These are phyloP conservation scores for Penicillium sp. DNA, from an alignment of 2,329 filamentous ascomycete species.

Conservation along the genomic window DNA sequence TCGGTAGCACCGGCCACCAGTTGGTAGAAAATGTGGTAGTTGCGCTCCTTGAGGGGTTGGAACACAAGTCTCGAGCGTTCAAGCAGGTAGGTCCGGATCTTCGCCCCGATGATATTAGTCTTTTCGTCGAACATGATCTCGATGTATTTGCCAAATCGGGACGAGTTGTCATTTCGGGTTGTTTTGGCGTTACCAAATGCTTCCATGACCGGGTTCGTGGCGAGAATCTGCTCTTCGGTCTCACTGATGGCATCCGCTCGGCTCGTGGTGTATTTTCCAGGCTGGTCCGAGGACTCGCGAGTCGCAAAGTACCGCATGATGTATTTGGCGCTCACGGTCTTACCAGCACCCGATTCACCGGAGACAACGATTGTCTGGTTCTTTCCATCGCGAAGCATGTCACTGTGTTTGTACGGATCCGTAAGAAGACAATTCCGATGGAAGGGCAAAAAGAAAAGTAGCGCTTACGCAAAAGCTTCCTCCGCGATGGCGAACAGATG, in stretches of 20 bases:
- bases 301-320: constrained; percentile 99
- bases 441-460: background rate
- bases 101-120: constrained; percentile 95
- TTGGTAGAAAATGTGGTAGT: constrained; percentile 99
- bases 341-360: constrained; percentile 96
- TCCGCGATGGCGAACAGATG: constrained; percentile 99
- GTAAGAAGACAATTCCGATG: constrained; percentile 16
- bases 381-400: constrained; percentile 93
- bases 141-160: constrained; percentile 98
- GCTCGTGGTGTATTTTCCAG: constrained; percentile 73
- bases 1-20: constrained; percentile 89
- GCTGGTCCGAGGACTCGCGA: constrained; percentile 86
- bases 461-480: constrained; percentile 84
- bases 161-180: constrained; percentile 99
- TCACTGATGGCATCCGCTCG: constrained; percentile 82
- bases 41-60: constrained; percentile 94
- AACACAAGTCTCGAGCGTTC: constrained; percentile 96
- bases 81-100: constrained; percentile 92
- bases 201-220: constrained; percentile 99
- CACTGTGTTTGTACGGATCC: constrained; percentile 60
- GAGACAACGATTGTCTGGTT: constrained; percentile 99
- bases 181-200: constrained; percentile 99
- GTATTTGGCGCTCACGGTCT: constrained; percentile 99
- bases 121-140: constrained; percentile 98
- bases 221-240: constrained; percentile 96